Percentiles rank a stretch among this genome's conserved stretches.
phyloP scores from a whole-genome alignment of 495 filamentous ascomycete species.

The Neurospora africana region DNA sequence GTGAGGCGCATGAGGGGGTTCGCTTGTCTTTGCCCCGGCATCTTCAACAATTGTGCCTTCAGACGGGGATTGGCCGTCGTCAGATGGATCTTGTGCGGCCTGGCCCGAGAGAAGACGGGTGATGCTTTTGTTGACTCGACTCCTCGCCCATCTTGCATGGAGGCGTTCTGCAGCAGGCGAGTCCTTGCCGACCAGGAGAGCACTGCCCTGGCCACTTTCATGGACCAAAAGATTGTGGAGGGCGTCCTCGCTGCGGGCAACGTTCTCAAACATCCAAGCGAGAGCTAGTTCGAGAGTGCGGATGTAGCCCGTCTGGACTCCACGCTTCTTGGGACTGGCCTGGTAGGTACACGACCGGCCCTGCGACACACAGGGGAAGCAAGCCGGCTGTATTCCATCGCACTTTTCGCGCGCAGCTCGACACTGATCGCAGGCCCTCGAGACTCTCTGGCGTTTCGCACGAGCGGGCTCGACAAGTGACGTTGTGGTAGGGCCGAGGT shows the following conservation, averaged over 20 bases:
- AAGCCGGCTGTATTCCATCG: slow-evolving; percentile 51
- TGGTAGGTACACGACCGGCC: slow-evolving; percentile 56
- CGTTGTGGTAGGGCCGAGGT: slow-evolving; percentile 11
- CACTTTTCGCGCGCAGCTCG: slow-evolving; percentile 56
- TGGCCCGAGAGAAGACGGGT: slow-evolving; percentile 43
- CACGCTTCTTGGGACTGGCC: slow-evolving; percentile 60
- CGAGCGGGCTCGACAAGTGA: slow-evolving; percentile 5
- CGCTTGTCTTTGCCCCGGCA: slow-evolving; percentile 9
- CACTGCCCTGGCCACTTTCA: slow-evolving; percentile 12
- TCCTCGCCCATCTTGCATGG: slow-evolving; percentile 49
- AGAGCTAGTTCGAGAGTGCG: slow-evolving; percentile 45
- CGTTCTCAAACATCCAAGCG: slow-evolving; percentile 26
- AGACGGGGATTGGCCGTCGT: slow-evolving; percentile 20
- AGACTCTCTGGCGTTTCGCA: slow-evolving; percentile 50
- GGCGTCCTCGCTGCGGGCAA: slow-evolving; percentile 20
- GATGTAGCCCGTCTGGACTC: slow-evolving; percentile 55
- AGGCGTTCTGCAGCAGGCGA: slow-evolving; percentile 40
- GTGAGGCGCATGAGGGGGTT: slow-evolving; percentile 2
- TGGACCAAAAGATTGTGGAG: slow-evolving; percentile 20
- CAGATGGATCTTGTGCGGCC: slow-evolving; percentile 20
- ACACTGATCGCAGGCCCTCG: slow-evolving; percentile 58
- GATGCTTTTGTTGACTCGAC: slow-evolving; percentile 41
- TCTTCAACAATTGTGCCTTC: slow-evolving; percentile 26
- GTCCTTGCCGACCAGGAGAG: slow-evolving; percentile 35
- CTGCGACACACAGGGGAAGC: slow-evolving; percentile 52